Conservation (phyloP, 202 grass and related monocot genomes). For the Tripidium arundinaceum region DNA sequence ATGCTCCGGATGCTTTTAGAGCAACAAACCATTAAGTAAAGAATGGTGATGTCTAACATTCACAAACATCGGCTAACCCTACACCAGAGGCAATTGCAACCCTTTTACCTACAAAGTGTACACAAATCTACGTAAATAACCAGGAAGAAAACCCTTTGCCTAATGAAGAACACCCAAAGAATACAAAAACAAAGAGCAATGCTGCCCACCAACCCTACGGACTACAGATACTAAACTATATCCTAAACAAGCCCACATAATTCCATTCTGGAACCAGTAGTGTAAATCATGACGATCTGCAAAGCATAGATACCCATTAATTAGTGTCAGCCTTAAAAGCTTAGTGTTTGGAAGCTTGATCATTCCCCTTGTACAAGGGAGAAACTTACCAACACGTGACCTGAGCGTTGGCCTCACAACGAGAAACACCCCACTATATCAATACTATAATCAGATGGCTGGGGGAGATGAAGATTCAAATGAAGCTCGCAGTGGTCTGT, state of each 20-base stretch:
- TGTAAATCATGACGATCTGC: conserved; percentile 32
- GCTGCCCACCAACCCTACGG: conserved; percentile 11
- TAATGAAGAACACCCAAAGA: conserved; percentile 28
- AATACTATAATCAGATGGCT: conserved; percentile 9
- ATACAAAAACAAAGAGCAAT: conserved; percentile 25
- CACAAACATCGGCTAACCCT: conserved; percentile 27
- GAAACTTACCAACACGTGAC: conserved; percentile 19
- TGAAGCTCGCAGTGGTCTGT: conserved; percentile 53
- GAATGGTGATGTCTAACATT: conserved; percentile 29
- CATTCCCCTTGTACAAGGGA: background rate
- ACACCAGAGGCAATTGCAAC: background rate
- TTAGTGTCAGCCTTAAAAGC: background rate
- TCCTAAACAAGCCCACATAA: background rate
- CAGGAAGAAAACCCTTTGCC: conserved; percentile 18
- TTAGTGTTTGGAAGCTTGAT: background rate
- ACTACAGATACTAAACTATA: conserved; percentile 21
- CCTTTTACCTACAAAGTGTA: background rate
- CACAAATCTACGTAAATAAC: conserved; percentile 15
- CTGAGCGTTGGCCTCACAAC: conserved; percentile 31
- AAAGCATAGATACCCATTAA: background rate
- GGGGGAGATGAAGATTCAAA: conserved; percentile 54
- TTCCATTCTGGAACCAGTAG: background rate
- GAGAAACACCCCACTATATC: background rate
- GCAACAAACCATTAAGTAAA: conserved; percentile 25
- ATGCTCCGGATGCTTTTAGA: background rate